Evolutionary conservation across 1,284 basidiomycete genomes (phyloP).

Genomic region (Moniliophthora roreri): DNA sequence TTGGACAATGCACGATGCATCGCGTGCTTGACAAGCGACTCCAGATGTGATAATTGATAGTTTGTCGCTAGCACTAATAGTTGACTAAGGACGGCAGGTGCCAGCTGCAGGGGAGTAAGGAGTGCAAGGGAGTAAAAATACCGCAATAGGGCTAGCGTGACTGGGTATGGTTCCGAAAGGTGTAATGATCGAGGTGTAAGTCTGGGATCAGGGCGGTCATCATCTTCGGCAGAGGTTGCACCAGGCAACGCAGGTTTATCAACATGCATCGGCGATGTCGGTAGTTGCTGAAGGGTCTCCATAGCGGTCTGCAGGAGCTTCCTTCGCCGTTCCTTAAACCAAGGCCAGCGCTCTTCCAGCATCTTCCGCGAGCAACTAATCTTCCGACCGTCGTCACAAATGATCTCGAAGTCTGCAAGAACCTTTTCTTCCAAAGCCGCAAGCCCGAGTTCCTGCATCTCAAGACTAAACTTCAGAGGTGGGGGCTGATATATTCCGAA

Average conservation of each 20-base stretch:
- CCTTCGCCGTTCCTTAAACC: slow-evolving; percentile 80
- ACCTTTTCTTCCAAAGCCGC: slow-evolving; percentile 76
- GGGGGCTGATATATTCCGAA: slow-evolving; percentile 94
- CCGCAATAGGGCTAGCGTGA: slow-evolving; percentile 87
- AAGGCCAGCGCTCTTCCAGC: slow-evolving; percentile 88
- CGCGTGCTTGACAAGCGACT: slow-evolving; percentile 82
- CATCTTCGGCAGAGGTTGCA: slow-evolving; percentile 39
- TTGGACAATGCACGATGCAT: slow-evolving; percentile 88
- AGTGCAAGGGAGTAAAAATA: slow-evolving; percentile 90
- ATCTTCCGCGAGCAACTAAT: slow-evolving; percentile 81
- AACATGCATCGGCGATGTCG: slow-evolving; percentile 55
- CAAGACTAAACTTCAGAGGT: slow-evolving; percentile 60
- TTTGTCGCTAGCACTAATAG: slow-evolving; percentile 83
- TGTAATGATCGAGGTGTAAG: slow-evolving; percentile 78
- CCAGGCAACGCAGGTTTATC: slow-evolving; percentile 59
- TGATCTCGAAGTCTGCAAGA: slow-evolving; percentile 84
- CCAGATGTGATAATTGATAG: slow-evolving; percentile 79
- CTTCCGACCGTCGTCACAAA: slow-evolving; percentile 87
- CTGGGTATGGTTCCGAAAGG: slow-evolving; percentile 87
- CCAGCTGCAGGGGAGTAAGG: slow-evolving; percentile 87
- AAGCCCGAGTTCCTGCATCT: slow-evolving; percentile 77
- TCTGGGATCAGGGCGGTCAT: slow-evolving; percentile 59
- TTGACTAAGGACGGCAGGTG: slow-evolving; percentile 86
- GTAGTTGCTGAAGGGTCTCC: slow-evolving; percentile 54
- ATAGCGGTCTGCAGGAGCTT: slow-evolving; percentile 57